These are phyloP conservation scores for Cutaneotrichosporon dermatis DNA, from an alignment of 1,284 basidiomycete species.

Conservation along the genomic window DNA sequence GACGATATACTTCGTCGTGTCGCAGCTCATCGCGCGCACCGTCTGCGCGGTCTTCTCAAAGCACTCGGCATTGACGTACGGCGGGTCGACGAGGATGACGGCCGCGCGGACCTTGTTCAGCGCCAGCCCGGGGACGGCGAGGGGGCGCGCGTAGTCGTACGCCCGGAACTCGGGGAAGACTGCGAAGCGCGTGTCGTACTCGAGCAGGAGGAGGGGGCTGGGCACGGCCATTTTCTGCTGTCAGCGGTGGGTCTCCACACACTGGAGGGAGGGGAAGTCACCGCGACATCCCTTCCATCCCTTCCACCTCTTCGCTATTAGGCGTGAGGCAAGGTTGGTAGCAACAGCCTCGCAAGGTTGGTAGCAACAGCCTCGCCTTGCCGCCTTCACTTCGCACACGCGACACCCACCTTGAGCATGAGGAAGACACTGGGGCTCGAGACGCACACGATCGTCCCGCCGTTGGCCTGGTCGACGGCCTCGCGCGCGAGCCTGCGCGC, in stretches of 20 bases:
- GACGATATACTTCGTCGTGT: slow-evolving; percentile 7
- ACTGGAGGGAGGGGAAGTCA: no score
- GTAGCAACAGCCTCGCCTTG: no score
- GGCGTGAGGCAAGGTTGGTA: no score
- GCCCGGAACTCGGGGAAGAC: slow-evolving; percentile 13
- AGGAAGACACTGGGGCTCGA: slow-evolving; percentile 10
- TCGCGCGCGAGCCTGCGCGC: slow-evolving; percentile 5
- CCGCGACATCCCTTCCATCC: no score
- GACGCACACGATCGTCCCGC: slow-evolving; percentile 9
- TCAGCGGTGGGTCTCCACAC: background rate
- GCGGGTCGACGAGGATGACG: slow-evolving; percentile 12
- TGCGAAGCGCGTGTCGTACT: slow-evolving; percentile 15
- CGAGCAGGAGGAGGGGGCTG: slow-evolving; percentile 15
- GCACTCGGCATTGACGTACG: slow-evolving; percentile 12
- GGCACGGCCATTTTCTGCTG: slow-evolving; percentile 11
- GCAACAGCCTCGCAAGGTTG: no score
- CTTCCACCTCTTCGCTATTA: no score
- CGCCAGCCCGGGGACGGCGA: background rate
- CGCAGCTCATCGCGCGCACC: background rate
- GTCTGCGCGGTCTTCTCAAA: slow-evolving; percentile 7
- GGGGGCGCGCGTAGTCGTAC: slow-evolving; percentile 14
- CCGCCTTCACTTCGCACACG: no score
- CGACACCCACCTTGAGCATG: slow-evolving; percentile 8
- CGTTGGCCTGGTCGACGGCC: slow-evolving; percentile 2
- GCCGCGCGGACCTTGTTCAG: background rate